Conservation (phyloP, 495 filamentous ascomycete species). For the Lasiosphaeria ovina region DNA sequence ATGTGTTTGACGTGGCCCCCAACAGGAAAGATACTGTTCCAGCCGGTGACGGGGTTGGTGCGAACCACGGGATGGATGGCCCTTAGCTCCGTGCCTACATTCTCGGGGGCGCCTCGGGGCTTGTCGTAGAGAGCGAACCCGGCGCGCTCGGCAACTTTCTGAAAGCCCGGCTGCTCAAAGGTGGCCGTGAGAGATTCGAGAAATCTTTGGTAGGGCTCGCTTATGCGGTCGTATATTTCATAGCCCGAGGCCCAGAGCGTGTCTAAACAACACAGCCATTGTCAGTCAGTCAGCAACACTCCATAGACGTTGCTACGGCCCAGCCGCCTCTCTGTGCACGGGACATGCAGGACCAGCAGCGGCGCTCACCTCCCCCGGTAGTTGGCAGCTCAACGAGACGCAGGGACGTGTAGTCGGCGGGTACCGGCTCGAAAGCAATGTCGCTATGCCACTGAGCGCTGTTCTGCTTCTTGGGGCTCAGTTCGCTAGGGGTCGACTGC, state of each 20-base stretch:
- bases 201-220: conserved; percentile 62
- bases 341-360: neutral
- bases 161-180: conserved; percentile 60
- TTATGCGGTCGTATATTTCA: conserved; percentile 71
- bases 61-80: conserved; percentile 69
- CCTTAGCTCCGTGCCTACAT: conserved; percentile 57
- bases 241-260: conserved; percentile 68
- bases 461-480: conserved; percentile 35
- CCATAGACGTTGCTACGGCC: no score
- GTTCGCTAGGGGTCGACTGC: conserved; percentile 17
- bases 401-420: conserved; percentile 63
- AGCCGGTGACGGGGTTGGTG: conserved; percentile 76
- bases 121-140: conserved; percentile 57
- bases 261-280: conserved; percentile 4
- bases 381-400: conserved; percentile 58
- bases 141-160: conserved; percentile 47
- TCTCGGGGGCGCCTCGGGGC: conserved; percentile 61
- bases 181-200: conserved; percentile 66
- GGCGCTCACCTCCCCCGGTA: conserved; percentile 57
- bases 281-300: conserved; percentile 1
- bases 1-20: conserved; percentile 61
- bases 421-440: conserved; percentile 63
- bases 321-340: no score
- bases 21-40: conserved; percentile 69
- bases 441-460: conserved; percentile 60